A percentile compares a stretch with the other conserved stretches of the same genome.
These are phyloP conservation scores for Geotrichum cucujoidarum DNA, from an alignment of 1,139 yeast species.

Conservation along the genomic window DNA sequence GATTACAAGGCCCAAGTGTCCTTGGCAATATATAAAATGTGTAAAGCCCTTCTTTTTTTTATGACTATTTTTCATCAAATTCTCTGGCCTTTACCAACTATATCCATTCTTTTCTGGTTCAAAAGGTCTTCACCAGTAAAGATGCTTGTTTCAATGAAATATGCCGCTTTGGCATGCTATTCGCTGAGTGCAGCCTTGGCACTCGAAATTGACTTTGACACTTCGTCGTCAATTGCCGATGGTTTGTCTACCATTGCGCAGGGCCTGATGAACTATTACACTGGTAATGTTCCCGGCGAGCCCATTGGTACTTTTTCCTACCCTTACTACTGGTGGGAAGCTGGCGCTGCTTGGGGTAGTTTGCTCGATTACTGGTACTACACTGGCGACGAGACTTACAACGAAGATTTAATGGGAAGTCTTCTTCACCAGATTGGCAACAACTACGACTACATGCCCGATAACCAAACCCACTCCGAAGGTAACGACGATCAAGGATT, in stretches of 20 bases:
- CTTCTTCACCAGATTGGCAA: constrained; percentile 63
- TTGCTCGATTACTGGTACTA: constrained; percentile 61
- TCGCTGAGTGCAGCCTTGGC: background rate
- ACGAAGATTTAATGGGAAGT: constrained; percentile 51
- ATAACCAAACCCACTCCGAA: constrained; percentile 68
- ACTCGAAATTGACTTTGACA: constrained; percentile 24
- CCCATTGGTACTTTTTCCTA: constrained; percentile 67
- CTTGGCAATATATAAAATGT: too few relatives aligned
- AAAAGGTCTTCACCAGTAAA: background rate
- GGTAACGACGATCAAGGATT: constrained; percentile 93
- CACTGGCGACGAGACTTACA: constrained; percentile 60
- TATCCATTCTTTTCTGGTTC: background rate
- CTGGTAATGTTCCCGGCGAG: constrained; percentile 60
- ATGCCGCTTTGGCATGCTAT: background rate
- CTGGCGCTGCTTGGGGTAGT: constrained; percentile 84
- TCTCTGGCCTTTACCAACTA: too few relatives aligned
- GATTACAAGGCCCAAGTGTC: too few relatives aligned
- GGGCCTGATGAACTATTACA: constrained; percentile 73
- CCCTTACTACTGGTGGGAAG: constrained; percentile 94
- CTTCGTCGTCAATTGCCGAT: constrained; percentile 26
- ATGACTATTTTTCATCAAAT: too few relatives aligned
- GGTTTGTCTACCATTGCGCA: constrained; percentile 54
- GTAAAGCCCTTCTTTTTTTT: too few relatives aligned
- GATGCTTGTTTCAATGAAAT: background rate
- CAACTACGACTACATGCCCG: constrained; percentile 67